Percentiles rank a stretch among this genome's conserved stretches.
Evolutionary conservation across 306 rosid species (phyloP).

Genomic region (Rosa rugosa): DNA sequence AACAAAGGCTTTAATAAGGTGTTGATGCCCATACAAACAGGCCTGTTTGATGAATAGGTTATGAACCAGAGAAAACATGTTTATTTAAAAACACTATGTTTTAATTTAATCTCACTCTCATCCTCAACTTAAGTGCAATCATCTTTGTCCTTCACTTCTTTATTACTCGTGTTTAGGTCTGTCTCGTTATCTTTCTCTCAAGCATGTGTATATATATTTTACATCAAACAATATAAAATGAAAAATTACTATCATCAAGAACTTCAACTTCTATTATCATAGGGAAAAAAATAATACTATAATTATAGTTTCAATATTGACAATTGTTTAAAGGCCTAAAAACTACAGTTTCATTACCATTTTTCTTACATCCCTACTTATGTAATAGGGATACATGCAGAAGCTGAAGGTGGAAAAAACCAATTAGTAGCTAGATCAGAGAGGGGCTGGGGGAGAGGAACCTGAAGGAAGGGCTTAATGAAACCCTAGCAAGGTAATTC

Average conservation of each 20-base stretch:
- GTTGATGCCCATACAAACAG: conserved; percentile 14
- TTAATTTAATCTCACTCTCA: conserved; percentile 9
- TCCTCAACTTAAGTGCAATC: conserved; percentile 4
- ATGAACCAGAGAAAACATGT: conserved; percentile 5
- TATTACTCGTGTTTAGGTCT: conserved; percentile 24
- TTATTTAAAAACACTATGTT: background rate
- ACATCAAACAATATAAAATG: background rate
- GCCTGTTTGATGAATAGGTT: conserved; percentile 21
- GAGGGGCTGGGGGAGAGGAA: too few relatives aligned
- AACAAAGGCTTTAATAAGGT: background rate
- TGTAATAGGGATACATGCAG: too few relatives aligned
- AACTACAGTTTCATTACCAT: too few relatives aligned
- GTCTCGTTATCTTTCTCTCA: conserved; percentile 1
- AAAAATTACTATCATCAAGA: background rate
- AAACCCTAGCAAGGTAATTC: too few relatives aligned
- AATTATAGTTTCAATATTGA: too few relatives aligned
- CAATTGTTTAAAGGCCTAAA: too few relatives aligned
- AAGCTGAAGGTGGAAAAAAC: too few relatives aligned
- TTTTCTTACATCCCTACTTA: too few relatives aligned
- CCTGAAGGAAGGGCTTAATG: too few relatives aligned
- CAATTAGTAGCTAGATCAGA: too few relatives aligned
- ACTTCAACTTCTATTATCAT: background rate
- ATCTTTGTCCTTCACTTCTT: background rate
- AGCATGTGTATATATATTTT: background rate
- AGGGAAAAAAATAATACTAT: background rate